Conservation (phyloP, 768 basidiomycete genomes). For the Megacollybia marginata region DNA sequence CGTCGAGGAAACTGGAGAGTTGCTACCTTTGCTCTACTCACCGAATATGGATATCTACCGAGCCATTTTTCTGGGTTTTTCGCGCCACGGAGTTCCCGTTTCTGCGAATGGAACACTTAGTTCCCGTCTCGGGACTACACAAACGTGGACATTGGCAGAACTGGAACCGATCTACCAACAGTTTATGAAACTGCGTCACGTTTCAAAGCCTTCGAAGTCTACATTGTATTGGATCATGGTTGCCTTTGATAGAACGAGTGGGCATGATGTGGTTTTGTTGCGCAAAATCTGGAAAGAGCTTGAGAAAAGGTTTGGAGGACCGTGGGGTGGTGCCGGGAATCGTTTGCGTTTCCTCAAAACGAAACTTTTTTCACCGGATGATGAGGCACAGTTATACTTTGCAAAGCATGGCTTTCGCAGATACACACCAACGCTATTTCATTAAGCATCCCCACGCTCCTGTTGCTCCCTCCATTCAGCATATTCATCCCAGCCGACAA, state of each 20-base stretch:
- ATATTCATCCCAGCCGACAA: conserved; percentile 72
- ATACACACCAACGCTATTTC: conserved; percentile 9
- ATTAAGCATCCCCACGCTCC: background rate
- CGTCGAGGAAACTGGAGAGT: conserved; percentile 16
- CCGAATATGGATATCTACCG: conserved; percentile 55
- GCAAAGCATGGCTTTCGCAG: background rate
- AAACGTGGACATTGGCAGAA: conserved; percentile 51
- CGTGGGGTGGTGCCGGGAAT: conserved; percentile 34
- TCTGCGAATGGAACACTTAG: conserved; percentile 1
- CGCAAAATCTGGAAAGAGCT: conserved; percentile 51
- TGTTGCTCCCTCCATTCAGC: conserved; percentile 60
- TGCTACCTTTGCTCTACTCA: conserved; percentile 22
- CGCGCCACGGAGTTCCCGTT: conserved; percentile 41
- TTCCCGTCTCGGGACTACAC: conserved; percentile 8
- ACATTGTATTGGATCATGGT: conserved; percentile 61
- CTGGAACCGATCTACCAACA: conserved; percentile 51
- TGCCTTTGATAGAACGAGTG: conserved; percentile 57
- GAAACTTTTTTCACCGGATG: conserved; percentile 25
- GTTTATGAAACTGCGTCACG: conserved; percentile 52
- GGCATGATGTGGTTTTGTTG: conserved; percentile 38
- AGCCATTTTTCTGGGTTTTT: conserved; percentile 70
- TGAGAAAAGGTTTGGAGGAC: conserved; percentile 43
- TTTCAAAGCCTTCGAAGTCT: conserved; percentile 33
- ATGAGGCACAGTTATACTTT: background rate
- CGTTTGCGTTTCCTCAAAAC: conserved; percentile 34